phyloP scores from a whole-genome alignment of 495 filamentous ascomycete genomes.

The Rhizodiscina lignyota region DNA sequence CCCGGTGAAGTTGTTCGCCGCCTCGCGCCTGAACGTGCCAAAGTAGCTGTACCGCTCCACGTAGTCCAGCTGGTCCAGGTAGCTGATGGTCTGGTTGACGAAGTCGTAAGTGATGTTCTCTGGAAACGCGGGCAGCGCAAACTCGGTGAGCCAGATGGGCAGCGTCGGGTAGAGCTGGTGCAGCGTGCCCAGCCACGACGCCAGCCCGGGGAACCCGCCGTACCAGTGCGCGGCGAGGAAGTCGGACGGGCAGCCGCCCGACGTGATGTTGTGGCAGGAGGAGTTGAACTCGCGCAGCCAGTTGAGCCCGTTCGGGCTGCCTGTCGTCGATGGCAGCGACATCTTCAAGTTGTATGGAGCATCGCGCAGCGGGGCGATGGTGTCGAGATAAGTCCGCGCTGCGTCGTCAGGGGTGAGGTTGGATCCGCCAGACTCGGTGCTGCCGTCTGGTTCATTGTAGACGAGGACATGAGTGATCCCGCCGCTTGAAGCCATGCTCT shows the following conservation, averaged over 20 bases:
- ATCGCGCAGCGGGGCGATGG: no score
- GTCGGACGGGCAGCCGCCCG: slow-evolving; percentile 10
- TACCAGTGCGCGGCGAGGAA: slow-evolving; percentile 11
- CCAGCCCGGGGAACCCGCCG: slow-evolving; percentile 7
- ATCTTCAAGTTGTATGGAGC: no score
- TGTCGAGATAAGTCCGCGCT: no score
- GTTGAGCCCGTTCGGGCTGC: no score
- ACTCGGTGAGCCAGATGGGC: slow-evolving; percentile 10
- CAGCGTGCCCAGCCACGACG: slow-evolving; percentile 5
- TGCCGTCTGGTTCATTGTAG: no score
- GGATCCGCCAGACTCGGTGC: no score
- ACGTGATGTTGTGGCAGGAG: slow-evolving; percentile 4
- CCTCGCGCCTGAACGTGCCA: slow-evolving; percentile 7
- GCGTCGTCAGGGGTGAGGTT: no score
- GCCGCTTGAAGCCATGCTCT: no score
- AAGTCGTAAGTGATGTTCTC: slow-evolving; percentile 4
- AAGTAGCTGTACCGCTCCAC: slow-evolving; percentile 10
- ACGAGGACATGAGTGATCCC: no score
- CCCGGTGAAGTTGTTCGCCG: slow-evolving; percentile 11
- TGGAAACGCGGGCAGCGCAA: slow-evolving; percentile 7
- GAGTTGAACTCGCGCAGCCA: slow-evolving; percentile 6
- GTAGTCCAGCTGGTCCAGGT: slow-evolving; percentile 9
- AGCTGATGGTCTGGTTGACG: slow-evolving; percentile 8
- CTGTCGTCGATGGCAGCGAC: no score
- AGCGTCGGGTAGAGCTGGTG: slow-evolving; percentile 5